Percentiles rank a stretch among this genome's conserved stretches.
Conservation (phyloP, 2,329 filamentous ascomycete species). For the Colletotrichum sp. region DNA sequence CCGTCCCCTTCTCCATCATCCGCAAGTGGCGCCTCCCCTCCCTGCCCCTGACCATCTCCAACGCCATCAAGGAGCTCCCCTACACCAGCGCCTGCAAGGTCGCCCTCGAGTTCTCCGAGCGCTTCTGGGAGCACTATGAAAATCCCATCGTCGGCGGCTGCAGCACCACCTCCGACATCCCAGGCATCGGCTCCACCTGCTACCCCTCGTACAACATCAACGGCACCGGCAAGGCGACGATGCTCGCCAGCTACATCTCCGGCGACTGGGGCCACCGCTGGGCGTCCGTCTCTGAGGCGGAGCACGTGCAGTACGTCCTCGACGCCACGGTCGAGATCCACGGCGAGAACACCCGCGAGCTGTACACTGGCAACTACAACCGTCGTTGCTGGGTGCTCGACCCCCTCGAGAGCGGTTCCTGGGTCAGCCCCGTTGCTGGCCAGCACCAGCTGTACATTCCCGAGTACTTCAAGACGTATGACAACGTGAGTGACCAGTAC, state of each 20-base stretch:
- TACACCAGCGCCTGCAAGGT: conserved; percentile 60
- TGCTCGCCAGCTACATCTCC: conserved; percentile 64
- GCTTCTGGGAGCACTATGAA: conserved; percentile 60
- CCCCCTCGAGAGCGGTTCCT: conserved; percentile 65
- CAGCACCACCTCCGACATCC: conserved; percentile 60
- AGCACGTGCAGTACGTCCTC: conserved; percentile 68
- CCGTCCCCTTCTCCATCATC: conserved; percentile 68
- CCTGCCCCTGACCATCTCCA: conserved; percentile 44
- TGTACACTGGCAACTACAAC: conserved; percentile 70
- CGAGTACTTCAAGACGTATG: conserved; percentile 74
- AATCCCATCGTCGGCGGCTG: conserved; percentile 69
- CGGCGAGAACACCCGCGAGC: conserved; percentile 60
- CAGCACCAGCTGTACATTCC: conserved; percentile 75
- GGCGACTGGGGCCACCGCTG: conserved; percentile 40
- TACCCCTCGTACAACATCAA: conserved; percentile 74
- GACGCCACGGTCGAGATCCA: conserved; percentile 74
- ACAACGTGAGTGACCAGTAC: conserved; percentile 44
- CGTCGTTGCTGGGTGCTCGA: conserved; percentile 71
- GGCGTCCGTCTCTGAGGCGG: conserved; percentile 49
- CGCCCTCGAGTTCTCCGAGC: conserved; percentile 70
- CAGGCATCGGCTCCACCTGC: conserved; percentile 66
- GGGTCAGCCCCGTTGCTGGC: conserved; percentile 64
- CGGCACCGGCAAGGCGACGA: conserved; percentile 63
- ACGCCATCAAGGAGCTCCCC: conserved; percentile 51
- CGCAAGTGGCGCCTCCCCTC: conserved; percentile 64